A percentile compares a stretch with the other conserved stretches of the same genome.
phyloP scores from a whole-genome alignment of 768 basidiomycete genomes.

The Trametes elegans region DNA sequence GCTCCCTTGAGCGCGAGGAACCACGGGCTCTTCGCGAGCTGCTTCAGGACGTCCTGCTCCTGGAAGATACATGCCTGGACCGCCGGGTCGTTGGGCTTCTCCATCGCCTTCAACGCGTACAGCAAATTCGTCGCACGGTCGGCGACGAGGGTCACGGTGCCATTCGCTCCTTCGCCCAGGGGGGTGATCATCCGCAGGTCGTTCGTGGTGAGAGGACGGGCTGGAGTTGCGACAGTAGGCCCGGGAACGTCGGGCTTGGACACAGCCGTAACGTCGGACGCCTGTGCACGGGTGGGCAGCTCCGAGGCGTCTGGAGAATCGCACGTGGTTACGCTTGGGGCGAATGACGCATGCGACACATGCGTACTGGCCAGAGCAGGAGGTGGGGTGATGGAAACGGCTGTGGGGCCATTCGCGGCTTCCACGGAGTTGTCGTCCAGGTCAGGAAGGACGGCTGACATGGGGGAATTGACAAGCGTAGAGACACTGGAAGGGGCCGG shows the following conservation, averaged over 20 bases:
- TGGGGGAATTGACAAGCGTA: too few relatives aligned
- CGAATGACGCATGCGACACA: too few relatives aligned
- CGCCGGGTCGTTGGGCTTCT: conserved; percentile 10
- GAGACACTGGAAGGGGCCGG: too few relatives aligned
- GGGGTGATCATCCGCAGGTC: conserved; percentile 14
- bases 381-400: too few relatives aligned
- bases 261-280: background rate
- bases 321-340: too few relatives aligned
- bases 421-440: too few relatives aligned
- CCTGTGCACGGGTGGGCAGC: too few relatives aligned
- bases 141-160: conserved; percentile 19
- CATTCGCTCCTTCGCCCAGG: conserved; percentile 20
- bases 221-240: background rate
- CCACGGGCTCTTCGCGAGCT: background rate
- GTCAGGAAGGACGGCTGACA: too few relatives aligned
- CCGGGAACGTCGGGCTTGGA: background rate
- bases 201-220: background rate
- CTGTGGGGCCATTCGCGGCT: too few relatives aligned
- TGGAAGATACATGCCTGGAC: background rate
- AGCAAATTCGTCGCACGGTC: conserved; percentile 1
- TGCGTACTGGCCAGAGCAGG: too few relatives aligned
- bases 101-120: conserved; percentile 25
- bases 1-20: conserved; percentile 15
- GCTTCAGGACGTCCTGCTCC: conserved; percentile 17
- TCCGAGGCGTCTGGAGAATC: too few relatives aligned